A percentile compares a stretch with the other conserved stretches of the same genome.
Evolutionary conservation across 192 early-diverging fungal genomes (phyloP).

Genomic region (Coemansia sp.): DNA sequence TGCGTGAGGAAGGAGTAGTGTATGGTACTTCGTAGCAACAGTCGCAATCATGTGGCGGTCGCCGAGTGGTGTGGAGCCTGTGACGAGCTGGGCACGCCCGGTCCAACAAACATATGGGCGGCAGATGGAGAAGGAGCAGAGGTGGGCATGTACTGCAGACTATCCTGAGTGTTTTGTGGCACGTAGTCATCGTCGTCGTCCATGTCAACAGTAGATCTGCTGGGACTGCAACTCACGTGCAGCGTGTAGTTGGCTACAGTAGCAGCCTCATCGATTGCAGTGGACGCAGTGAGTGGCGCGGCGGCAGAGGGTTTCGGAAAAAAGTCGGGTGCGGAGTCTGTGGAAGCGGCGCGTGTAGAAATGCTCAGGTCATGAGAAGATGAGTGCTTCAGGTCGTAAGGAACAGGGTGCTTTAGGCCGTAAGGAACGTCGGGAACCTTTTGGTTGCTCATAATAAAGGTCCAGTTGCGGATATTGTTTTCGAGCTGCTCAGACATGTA

Average conservation of each 20-base stretch:
- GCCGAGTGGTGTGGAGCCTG: slow-evolving; percentile 30
- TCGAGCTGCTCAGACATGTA: slow-evolving; percentile 52
- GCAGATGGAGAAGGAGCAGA: slow-evolving; percentile 4
- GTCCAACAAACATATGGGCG: slow-evolving; percentile 22
- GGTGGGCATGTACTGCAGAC: slow-evolving; percentile 6
- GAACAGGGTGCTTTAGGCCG: slow-evolving; percentile 43
- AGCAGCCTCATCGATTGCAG: slow-evolving; percentile 10
- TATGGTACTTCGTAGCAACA: neutral
- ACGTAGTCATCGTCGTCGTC: slow-evolving; percentile 7
- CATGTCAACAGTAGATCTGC: neutral
- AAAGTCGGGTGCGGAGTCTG: slow-evolving; percentile 53
- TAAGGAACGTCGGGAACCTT: slow-evolving; percentile 51
- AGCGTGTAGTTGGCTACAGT: slow-evolving; percentile 43
- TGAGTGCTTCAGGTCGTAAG: slow-evolving; percentile 47
- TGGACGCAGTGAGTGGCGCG: slow-evolving; percentile 8
- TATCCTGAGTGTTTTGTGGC: neutral
- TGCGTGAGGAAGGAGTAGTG: neutral
- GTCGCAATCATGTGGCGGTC: slow-evolving; percentile 3
- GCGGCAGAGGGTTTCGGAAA: slow-evolving; percentile 29
- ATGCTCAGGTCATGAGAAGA: slow-evolving; percentile 43
- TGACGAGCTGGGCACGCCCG: slow-evolving; percentile 27
- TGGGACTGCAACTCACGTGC: slow-evolving; percentile 15
- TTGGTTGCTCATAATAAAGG: slow-evolving; percentile 45
- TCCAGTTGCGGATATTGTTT: slow-evolving; percentile 55
- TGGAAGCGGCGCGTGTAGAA: slow-evolving; percentile 48